Evolutionary conservation across 306 rosid genomes (phyloP).

Genomic region (Rosa chinensis): DNA sequence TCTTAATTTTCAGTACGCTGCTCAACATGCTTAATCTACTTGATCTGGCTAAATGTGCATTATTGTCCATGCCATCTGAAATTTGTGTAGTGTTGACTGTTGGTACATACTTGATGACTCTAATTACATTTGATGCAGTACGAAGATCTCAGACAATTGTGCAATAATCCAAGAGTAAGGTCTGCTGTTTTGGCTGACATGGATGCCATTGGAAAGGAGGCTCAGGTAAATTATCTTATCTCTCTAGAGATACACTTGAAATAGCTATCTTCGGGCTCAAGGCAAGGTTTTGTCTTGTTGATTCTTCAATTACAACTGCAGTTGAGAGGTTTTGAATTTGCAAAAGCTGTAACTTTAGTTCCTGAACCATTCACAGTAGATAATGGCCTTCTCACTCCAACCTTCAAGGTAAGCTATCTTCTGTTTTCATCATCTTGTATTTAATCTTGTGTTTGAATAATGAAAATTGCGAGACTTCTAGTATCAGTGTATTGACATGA

Average conservation of each 20-base stretch:
- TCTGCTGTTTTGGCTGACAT: conserved; percentile 76
- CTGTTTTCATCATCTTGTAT: neutral
- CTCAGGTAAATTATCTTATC: conserved; percentile 47
- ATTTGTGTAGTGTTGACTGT: neutral
- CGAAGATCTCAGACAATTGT: conserved; percentile 63
- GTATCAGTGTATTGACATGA: conserved; percentile 15
- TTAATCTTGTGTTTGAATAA: neutral
- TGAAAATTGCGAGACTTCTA: neutral
- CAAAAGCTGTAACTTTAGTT: conserved; percentile 70
- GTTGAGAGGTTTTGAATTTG: conserved; percentile 95
- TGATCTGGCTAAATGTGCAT: too few relatives aligned
- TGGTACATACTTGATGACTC: neutral
- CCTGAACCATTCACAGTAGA: conserved; percentile 69
- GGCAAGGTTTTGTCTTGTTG: neutral
- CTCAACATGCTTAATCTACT: too few relatives aligned
- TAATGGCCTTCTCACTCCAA: conserved; percentile 83
- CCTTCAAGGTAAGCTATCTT: conserved; percentile 65
- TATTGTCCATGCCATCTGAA: neutral
- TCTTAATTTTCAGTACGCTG: neutral
- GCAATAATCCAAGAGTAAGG: conserved; percentile 70
- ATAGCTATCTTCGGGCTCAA: neutral
- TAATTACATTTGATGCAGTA: conserved; percentile 41
- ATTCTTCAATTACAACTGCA: conserved; percentile 30
- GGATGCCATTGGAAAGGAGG: conserved; percentile 78
- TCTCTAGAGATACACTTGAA: neutral